Base-by-base conservation (phyloP, 2,329 filamentous ascomycete species). In the Huntiella abstrusa region DNA sequence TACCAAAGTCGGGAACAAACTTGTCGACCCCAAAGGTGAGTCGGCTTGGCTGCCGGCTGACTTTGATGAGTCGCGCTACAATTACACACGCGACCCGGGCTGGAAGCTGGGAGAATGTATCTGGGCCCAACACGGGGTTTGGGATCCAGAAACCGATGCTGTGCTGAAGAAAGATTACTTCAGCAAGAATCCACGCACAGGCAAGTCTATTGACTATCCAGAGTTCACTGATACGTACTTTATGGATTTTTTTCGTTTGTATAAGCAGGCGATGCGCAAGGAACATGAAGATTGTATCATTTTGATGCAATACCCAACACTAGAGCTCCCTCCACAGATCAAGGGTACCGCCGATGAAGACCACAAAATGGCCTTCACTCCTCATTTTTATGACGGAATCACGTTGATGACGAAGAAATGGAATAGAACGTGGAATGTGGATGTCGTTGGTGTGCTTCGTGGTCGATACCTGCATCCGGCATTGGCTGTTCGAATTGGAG, bases 361-460 rank as follows among this genome's bases (percentile, higher is more conserved):
- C 54, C 77, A 77, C 3, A 83, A 80, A 51, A 80, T 96, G 73
- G 82, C 87, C 2, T 96, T 95, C 59, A 80, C 91, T 7, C 85
- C 87, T 1, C 91, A 98, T 62, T 98, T 84, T 59, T 98, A 98
- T 60, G 91, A 98, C 55, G 91, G 91, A 8, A 81, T 98, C 47
- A 98, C 91, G 0, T 69, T 98, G 3, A 83, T 98, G 72, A 96
- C 85, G 10, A 98, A 98, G 64, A 93, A 94, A 60, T 98, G 91
- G 91, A 98, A 96, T 58, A 81, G 87, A 35, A 77, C 81, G 12
- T 98, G 91, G 82, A 98, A 98, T 54, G 82, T 98, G 5, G 91
- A 98, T 58, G 84, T 98, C 4, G 77, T 98, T 43, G 91, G 91
- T 2, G 75, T 98, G 11, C 67, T 98, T 38, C 80, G 91, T 40